Base-by-base conservation (phyloP, 257 asterid species). In the Capsicum rhomboideum region DNA sequence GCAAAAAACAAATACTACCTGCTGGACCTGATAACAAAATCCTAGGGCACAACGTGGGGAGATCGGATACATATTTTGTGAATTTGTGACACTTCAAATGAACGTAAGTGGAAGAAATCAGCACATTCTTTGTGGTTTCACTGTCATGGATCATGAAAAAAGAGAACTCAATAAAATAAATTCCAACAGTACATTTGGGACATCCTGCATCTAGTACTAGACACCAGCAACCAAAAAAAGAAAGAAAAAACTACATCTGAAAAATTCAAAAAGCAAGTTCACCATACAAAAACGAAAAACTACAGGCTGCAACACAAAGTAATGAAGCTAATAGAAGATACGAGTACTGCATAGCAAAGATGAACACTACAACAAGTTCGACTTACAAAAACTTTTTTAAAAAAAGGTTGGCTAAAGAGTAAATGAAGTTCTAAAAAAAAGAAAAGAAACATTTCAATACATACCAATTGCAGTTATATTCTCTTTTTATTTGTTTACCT, bases 11-110 rank as follows among this genome's bases (percentile, higher is more conserved):
- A 77, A 84, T 28, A 86, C 84, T 85, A 95, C 99, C 98, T 90
- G 91, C 91, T 72, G 98, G 99, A 68, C 98, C 98, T 14, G 97
- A 94, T 88, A 95, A 90, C 80, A 94, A 86, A 80, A 95, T 92
- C 85, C 97, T 85, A 20, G 99, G 97, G 86, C 97, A 92, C 83
- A 95, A 85, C 8, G 95, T 87, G 44, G 97, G 92, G 84, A 95
- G 99, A 82, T 85, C 94, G 5, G 94, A 86, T 75, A 93, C 85
- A 84, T 86, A 90, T 88, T 92, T 93, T 21, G 89, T 84, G 77
- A 90, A 90, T 77, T 83, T 85, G 82, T 82, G 74, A 84, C 94
- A 85, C 90, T 90, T 93, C 91, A 95, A 86, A 88, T 90, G 95
- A 86, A 93, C 87, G 87, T 86, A 93, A 61, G 95, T 89, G 6